Percentiles rank a stretch among this genome's conserved stretches.
phyloP scores from a whole-genome alignment of 2,329 filamentous ascomycete species.

The Colletotrichum horii region DNA sequence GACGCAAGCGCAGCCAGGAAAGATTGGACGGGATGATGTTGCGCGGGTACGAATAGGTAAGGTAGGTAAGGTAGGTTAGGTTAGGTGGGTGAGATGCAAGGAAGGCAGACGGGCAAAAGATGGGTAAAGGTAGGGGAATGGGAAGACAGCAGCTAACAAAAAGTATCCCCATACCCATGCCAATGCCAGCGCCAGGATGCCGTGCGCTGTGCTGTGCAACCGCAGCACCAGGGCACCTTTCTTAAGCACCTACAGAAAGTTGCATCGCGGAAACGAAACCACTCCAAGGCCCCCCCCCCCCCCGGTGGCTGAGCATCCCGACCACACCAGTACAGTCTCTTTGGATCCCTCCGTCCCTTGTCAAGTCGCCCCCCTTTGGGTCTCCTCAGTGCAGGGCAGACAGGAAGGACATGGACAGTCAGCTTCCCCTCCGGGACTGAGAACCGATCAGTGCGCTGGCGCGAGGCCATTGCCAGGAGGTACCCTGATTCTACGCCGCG shows the following conservation, averaged over 20 bases:
- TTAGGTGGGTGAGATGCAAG: background rate
- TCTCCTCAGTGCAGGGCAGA: no score
- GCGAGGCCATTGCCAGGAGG: background rate
- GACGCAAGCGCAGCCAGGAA: background rate
- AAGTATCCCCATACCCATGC: background rate
- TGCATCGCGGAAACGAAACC: background rate
- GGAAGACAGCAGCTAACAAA: background rate
- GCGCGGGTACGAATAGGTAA: background rate
- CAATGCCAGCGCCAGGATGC: background rate
- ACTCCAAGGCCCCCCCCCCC: background rate
- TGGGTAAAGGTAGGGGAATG: background rate
- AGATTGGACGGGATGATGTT: background rate
- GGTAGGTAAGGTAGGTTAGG: background rate
- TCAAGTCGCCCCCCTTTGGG: background rate
- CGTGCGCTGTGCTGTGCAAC: background rate
- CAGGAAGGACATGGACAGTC: background rate
- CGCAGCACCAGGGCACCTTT: background rate
- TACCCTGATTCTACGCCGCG: background rate
- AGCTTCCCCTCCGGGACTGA: background rate
- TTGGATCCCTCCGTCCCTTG: background rate
- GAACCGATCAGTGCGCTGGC: conserved; percentile 8
- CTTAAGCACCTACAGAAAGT: no score
- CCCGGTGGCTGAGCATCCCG: background rate
- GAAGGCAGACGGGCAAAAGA: background rate
- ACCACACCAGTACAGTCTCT: background rate